Conservation (phyloP, 2,329 filamentous ascomycete species). For the Ophiostoma piceae region DNA sequence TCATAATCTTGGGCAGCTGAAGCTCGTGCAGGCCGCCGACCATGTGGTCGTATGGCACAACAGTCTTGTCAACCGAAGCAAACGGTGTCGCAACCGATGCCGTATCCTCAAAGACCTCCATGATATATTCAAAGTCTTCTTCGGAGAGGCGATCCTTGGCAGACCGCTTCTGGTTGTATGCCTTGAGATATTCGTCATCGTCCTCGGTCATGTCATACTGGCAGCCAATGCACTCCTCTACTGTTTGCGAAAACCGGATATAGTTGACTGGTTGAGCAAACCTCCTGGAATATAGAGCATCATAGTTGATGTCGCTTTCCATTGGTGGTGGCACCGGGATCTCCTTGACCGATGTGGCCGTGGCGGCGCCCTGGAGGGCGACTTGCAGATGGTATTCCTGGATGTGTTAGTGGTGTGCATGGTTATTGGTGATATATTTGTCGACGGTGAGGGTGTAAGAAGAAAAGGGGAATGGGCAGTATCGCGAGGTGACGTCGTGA, state of each 20-base stretch:
- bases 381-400: constrained; percentile 95
- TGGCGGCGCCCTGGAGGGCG: constrained; percentile 56
- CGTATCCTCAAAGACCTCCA: constrained; percentile 91
- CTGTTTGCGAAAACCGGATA: constrained; percentile 95
- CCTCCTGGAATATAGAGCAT: constrained; percentile 72
- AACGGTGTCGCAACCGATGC: constrained; percentile 79
- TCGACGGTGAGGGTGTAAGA: background rate
- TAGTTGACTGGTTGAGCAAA: constrained; percentile 87
- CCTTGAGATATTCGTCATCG: constrained; percentile 78
- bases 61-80: constrained; percentile 81
- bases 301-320: constrained; percentile 70
- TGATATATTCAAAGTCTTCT: constrained; percentile 87
- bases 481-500: background rate
- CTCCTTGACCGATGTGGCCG: constrained; percentile 51
- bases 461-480: background rate
- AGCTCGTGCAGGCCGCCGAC: constrained; percentile 58
- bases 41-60: constrained; percentile 72
- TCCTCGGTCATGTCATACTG: constrained; percentile 93
- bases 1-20: constrained; percentile 45
- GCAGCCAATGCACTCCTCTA: constrained; percentile 87
- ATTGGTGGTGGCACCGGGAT: constrained; percentile 62
- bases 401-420: constrained; percentile 17
- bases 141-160: constrained; percentile 66
- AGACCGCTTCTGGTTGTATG: constrained; percentile 73
- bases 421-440: background rate